Conservation (phyloP, 495 filamentous ascomycete species). For the Extremus antarcticus region DNA sequence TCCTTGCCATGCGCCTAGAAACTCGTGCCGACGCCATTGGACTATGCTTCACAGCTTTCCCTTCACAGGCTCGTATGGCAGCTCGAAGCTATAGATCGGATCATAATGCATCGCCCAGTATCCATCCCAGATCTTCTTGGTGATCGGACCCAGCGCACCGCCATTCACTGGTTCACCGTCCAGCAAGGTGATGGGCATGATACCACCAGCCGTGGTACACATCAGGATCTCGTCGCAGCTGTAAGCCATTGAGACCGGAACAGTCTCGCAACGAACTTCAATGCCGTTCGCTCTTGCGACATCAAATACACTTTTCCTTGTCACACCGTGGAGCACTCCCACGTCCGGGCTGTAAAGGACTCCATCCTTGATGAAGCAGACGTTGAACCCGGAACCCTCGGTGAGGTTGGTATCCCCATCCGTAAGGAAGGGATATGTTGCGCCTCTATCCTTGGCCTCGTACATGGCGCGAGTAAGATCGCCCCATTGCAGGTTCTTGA, state of each 20-base stretch:
- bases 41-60: too few species aligned
- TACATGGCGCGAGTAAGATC: constrained; percentile 30
- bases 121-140: constrained; percentile 34
- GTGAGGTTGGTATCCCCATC: constrained; percentile 32
- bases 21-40: too few species aligned
- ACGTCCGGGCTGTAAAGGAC: constrained; percentile 9
- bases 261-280: constrained; percentile 6
- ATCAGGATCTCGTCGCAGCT: constrained; percentile 31
- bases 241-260: constrained; percentile 29
- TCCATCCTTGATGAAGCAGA: constrained; percentile 12
- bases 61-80: too few species aligned
- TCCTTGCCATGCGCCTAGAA: too few species aligned
- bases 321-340: constrained; percentile 8
- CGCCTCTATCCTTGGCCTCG: constrained; percentile 21
- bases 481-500: constrained; percentile 38
- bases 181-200: constrained; percentile 33
- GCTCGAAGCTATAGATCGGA: too few species aligned
- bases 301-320: constrained; percentile 14
- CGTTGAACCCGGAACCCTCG: constrained; percentile 15
- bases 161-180: constrained; percentile 30
- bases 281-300: constrained; percentile 6
- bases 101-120: constrained; percentile 36
- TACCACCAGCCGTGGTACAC: constrained; percentile 33
- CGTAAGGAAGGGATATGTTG: constrained; percentile 31
- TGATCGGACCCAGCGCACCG: constrained; percentile 31